Conservation (phyloP, 139 green algal species). For the Chlamydomonas sp. region DNA sequence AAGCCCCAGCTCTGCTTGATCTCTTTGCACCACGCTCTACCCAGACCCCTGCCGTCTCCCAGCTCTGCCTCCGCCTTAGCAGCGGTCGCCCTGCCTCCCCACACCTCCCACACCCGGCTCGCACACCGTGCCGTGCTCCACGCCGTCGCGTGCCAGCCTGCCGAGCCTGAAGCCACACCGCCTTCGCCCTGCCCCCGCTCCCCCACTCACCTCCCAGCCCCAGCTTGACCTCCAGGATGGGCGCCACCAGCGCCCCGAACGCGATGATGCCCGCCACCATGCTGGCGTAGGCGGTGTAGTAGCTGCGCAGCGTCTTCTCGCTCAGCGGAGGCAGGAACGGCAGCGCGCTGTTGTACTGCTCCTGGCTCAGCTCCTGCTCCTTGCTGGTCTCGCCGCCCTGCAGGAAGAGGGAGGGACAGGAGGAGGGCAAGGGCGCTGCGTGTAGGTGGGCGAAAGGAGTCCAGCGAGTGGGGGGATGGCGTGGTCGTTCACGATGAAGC, state of each 20-base stretch:
- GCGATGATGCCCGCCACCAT: slow-evolving; percentile 86
- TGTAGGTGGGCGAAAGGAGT: background rate
- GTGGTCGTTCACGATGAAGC: too few relatives aligned
- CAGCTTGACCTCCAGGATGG: slow-evolving; percentile 91
- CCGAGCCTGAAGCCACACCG: background rate
- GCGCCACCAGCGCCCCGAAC: slow-evolving; percentile 94
- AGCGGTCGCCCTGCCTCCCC: too few relatives aligned
- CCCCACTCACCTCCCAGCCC: slow-evolving; percentile 84
- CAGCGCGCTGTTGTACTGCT: slow-evolving; percentile 79
- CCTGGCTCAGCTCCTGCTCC: slow-evolving; percentile 64
- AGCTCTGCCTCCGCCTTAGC: too few relatives aligned
- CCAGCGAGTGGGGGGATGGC: background rate
- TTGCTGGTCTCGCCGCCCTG: slow-evolving; percentile 38
- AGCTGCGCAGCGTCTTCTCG: slow-evolving; percentile 86
- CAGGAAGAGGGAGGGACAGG: background rate
- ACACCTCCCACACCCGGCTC: too few relatives aligned
- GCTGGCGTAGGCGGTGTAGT: slow-evolving; percentile 82
- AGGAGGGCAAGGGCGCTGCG: background rate
- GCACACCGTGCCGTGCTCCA: too few relatives aligned
- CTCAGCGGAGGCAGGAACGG: slow-evolving; percentile 92
- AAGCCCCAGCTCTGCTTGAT: too few relatives aligned
- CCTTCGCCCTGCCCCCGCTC: background rate
- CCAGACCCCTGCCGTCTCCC: too few relatives aligned
- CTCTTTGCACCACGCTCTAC: too few relatives aligned
- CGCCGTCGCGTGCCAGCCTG: background rate